Conservation (phyloP, 2,329 filamentous ascomycete species). For the Phyllosticta ampelicida region DNA sequence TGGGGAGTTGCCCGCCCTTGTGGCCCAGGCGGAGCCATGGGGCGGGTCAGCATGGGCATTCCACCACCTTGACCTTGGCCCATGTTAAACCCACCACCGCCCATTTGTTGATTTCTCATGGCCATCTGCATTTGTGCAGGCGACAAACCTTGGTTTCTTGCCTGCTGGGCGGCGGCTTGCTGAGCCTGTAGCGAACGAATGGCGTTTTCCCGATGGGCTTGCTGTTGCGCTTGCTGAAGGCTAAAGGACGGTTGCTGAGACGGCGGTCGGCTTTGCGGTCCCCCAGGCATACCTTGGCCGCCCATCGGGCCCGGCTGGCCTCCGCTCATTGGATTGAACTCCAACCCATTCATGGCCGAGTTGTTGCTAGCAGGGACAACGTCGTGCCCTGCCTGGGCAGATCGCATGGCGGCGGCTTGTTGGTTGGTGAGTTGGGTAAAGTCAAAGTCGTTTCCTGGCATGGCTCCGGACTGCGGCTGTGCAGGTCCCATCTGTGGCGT, state of each 20-base stretch:
- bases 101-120: slow-evolving; percentile 35
- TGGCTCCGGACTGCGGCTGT: slow-evolving; percentile 20
- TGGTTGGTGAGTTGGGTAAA: slow-evolving; percentile 47
- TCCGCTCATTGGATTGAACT: slow-evolving; percentile 18
- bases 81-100: slow-evolving; percentile 35
- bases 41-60: slow-evolving; percentile 40
- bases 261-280: slow-evolving; percentile 4
- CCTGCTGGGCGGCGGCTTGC: slow-evolving; percentile 32
- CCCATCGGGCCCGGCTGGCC: slow-evolving; percentile 2
- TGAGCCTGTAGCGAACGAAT: slow-evolving; percentile 30
- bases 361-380: slow-evolving; percentile 56
- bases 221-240: slow-evolving; percentile 25
- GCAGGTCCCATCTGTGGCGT: slow-evolving; percentile 26
- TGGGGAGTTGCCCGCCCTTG: slow-evolving; percentile 25
- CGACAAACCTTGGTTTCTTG: slow-evolving; percentile 20
- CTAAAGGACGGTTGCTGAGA: slow-evolving; percentile 5
- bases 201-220: slow-evolving; percentile 31
- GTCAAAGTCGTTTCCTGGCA: slow-evolving; percentile 30
- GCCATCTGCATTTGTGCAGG: slow-evolving; percentile 21
- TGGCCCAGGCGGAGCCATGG: slow-evolving; percentile 37
- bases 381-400: slow-evolving; percentile 49
- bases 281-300: slow-evolving; percentile 1
- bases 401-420: slow-evolving; percentile 50
- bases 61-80: slow-evolving; percentile 31
- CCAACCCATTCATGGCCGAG: slow-evolving; percentile 26